A percentile compares a stretch with the other conserved stretches of the same genome.
phyloP scores from a whole-genome alignment of 352 stramenopile species.

The Globisporangium orthogonon region DNA sequence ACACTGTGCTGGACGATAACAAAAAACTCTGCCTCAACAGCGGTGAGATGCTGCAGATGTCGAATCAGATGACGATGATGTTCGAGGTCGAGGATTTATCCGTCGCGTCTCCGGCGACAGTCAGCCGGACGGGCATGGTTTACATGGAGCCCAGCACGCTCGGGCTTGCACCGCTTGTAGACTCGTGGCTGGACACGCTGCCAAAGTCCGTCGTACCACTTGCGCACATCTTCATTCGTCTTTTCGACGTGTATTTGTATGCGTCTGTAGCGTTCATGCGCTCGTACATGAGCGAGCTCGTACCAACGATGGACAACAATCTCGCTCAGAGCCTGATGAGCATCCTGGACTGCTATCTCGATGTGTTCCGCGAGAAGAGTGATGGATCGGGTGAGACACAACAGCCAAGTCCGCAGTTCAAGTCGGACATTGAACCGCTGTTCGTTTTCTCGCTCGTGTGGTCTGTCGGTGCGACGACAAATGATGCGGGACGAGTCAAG shows the following conservation, averaged over 20 bases:
- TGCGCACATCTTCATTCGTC: conserved; percentile 44
- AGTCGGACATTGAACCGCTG: conserved; percentile 70
- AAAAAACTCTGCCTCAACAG: conserved; percentile 94
- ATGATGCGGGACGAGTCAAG: conserved; percentile 70
- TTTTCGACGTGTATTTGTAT: conserved; percentile 92
- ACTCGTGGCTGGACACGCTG: conserved; percentile 86
- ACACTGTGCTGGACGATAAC: conserved; percentile 94
- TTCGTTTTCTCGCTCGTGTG: conserved; percentile 93
- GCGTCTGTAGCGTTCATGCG: conserved; percentile 83
- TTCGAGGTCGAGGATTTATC: conserved; percentile 95
- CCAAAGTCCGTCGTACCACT: conserved; percentile 28
- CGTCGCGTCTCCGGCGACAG: conserved; percentile 91
- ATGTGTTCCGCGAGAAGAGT: conserved; percentile 54
- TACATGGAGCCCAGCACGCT: conserved; percentile 95
- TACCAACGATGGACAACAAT: conserved; percentile 93
- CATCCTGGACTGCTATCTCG: conserved; percentile 88
- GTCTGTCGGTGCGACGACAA: conserved; percentile 90
- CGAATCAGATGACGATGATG: conserved; percentile 96
- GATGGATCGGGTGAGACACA: conserved; percentile 36
- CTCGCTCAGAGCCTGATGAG: conserved; percentile 90
- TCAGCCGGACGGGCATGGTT: conserved; percentile 93
- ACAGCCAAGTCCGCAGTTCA: conserved; percentile 60
- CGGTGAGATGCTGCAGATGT: conserved; percentile 95
- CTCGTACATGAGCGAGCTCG: conserved; percentile 81
- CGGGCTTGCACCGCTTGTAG: conserved; percentile 80